Percentiles rank a stretch among this genome's conserved stretches.
Conservation (phyloP, 176 grass and related monocot genomes). For the Oropetium thomaeum region DNA sequence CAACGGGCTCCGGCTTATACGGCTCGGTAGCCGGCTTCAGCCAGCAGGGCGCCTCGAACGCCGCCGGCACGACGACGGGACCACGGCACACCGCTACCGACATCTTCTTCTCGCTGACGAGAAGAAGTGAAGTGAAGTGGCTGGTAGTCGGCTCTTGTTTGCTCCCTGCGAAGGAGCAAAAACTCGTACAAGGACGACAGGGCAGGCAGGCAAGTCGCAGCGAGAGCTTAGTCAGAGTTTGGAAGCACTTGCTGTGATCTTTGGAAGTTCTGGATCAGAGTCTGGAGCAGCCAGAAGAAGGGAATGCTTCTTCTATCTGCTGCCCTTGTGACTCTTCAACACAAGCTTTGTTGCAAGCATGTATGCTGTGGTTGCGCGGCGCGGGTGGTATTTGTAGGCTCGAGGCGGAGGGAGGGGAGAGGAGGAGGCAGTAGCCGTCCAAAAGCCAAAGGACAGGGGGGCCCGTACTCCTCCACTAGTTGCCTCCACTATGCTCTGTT, state of each 20-base stretch:
- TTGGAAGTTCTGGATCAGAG: neutral
- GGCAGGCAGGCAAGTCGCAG: slow-evolving; percentile 11
- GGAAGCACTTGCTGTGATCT: neutral
- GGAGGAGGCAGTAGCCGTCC: slow-evolving; percentile 16
- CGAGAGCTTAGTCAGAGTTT: neutral
- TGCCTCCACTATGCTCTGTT: slow-evolving; percentile 43
- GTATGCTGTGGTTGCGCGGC: slow-evolving; percentile 38
- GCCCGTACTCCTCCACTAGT: slow-evolving; percentile 31
- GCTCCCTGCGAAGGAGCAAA: slow-evolving; percentile 41
- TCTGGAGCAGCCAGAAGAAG: neutral
- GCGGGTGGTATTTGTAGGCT: slow-evolving; percentile 51
- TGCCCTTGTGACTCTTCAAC: slow-evolving; percentile 7
- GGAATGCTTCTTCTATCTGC: slow-evolving; percentile 7
- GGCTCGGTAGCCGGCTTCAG: neutral
- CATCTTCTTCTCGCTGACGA: slow-evolving; percentile 39
- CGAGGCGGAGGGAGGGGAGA: neutral
- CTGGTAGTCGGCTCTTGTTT: neutral
- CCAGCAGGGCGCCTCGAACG: slow-evolving; percentile 36
- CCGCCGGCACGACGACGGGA: slow-evolving; percentile 20
- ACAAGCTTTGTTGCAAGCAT: slow-evolving; percentile 44
- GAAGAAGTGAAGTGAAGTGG: slow-evolving; percentile 26
- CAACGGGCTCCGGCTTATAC: slow-evolving; percentile 20
- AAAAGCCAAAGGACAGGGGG: slow-evolving; percentile 25
- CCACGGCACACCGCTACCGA: slow-evolving; percentile 53
- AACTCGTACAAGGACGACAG: neutral